Percentiles rank a stretch among this genome's conserved stretches.
Evolutionary conservation across 179 eudicot species (phyloP).

Genomic region (Corrigiola litoralis): DNA sequence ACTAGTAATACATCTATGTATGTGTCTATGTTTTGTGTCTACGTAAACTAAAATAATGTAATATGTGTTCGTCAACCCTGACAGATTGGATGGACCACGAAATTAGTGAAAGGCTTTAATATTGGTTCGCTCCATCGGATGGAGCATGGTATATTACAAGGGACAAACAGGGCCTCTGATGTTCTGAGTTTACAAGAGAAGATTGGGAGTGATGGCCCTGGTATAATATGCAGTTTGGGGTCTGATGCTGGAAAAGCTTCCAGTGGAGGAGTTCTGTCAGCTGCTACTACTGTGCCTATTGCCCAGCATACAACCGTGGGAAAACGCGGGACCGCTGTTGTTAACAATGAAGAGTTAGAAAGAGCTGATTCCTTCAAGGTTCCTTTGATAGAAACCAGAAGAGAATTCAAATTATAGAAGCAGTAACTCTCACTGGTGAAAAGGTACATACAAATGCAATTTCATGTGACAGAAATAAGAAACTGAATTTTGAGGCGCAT

Average conservation of each 20-base stretch:
- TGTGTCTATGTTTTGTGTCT: not conserved
- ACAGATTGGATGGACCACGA: slow-evolving; percentile 14
- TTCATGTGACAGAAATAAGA: slow-evolving; percentile 16
- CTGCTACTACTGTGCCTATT: slow-evolving; percentile 4
- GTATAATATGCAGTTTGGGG: not conserved
- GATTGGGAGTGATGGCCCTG: slow-evolving; percentile 17
- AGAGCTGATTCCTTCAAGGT: slow-evolving; percentile 26
- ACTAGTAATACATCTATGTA: not conserved
- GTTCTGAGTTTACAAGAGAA: slow-evolving; percentile 20
- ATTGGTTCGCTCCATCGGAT: slow-evolving; percentile 12
- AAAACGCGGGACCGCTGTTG: slow-evolving; percentile 32
- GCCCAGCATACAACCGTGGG: slow-evolving; percentile 10
- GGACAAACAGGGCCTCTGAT: slow-evolving; percentile 15
- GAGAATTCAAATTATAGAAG: slow-evolving; percentile 21
- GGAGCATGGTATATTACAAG: slow-evolving; percentile 20
- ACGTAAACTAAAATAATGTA: no score
- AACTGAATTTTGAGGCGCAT: slow-evolving; percentile 1
- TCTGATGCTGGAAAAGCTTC: slow-evolving; percentile 11
- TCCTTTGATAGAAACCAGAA: slow-evolving; percentile 46
- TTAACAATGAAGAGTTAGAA: slow-evolving; percentile 20
- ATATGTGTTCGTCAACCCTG: not conserved
- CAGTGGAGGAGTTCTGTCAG: not conserved
- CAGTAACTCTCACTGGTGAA: slow-evolving; percentile 8
- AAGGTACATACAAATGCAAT: slow-evolving; percentile 15
- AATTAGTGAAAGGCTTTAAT: slow-evolving; percentile 22